These are phyloP conservation scores for Blastobotrys parvus DNA, from an alignment of 805 yeast genomes.

Conservation along the genomic window DNA sequence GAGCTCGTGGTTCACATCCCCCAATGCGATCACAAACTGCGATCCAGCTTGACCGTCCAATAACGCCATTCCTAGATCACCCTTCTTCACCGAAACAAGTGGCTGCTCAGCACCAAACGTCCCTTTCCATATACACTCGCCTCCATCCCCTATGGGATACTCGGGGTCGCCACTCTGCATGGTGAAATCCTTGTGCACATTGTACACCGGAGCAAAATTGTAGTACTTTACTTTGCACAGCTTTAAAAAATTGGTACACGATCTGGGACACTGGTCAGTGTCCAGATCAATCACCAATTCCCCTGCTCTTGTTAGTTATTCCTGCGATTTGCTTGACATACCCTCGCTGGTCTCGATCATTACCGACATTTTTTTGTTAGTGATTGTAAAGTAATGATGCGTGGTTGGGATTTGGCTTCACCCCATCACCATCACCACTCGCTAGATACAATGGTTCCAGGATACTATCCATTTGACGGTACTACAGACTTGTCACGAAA, in stretches of 20 bases:
- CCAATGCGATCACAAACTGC: conserved; percentile 32
- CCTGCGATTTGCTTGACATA: too few relatives aligned
- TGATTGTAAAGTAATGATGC: too few relatives aligned
- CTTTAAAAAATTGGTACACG: conserved; percentile 42
- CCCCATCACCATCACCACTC: too few relatives aligned
- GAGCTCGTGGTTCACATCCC: conserved; percentile 21
- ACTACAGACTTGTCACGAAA: too few relatives aligned
- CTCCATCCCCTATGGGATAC: conserved; percentile 33
- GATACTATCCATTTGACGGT: too few relatives aligned
- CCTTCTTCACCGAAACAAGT: conserved; percentile 22
- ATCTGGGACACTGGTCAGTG: conserved; percentile 30
- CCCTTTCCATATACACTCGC: conserved; percentile 29
- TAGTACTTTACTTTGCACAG: conserved; percentile 46
- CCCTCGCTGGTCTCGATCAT: conserved; percentile 35
- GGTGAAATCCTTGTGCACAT: conserved; percentile 33
- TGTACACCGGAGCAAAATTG: conserved; percentile 43
- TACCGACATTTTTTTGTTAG: conserved; percentile 30
- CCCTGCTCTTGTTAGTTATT: too few relatives aligned
- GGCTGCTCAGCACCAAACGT: conserved; percentile 14
- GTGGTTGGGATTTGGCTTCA: too few relatives aligned
- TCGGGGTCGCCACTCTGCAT: conserved; percentile 43
- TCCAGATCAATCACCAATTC: conserved; percentile 44
- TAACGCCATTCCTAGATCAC: conserved; percentile 29
- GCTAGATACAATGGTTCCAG: too few relatives aligned
- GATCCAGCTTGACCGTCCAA: conserved; percentile 25